phyloP scores from a whole-genome alignment of 2,329 filamentous ascomycete species.

The Delphinella strobiligena region DNA sequence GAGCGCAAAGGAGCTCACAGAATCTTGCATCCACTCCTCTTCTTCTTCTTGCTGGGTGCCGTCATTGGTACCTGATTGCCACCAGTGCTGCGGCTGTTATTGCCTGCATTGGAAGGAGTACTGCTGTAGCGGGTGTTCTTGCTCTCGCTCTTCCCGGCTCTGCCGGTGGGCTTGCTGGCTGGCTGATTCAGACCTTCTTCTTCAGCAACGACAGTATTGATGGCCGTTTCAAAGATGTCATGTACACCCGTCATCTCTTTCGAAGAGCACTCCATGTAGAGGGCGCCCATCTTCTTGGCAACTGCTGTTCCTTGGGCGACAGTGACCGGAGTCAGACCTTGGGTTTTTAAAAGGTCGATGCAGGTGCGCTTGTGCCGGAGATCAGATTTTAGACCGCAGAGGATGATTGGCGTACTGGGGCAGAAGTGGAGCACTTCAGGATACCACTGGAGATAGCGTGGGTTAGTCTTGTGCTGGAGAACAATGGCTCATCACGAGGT shows the following conservation, averaged over 20 bases:
- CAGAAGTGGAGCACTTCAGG: conserved; percentile 98
- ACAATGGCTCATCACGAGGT: no score
- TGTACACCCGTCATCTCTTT: conserved; percentile 95
- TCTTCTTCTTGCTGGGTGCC: conserved; percentile 50
- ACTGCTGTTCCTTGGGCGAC: conserved; percentile 79
- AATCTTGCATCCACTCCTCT: conserved; percentile 74
- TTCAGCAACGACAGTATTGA: conserved; percentile 77
- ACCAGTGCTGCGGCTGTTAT: conserved; percentile 19
- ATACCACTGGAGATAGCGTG: conserved; percentile 61
- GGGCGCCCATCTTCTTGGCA: conserved; percentile 83
- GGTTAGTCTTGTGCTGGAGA: conserved; percentile 3
- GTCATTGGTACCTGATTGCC: conserved; percentile 14
- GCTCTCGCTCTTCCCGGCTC: conserved; percentile 21
- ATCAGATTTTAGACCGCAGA: conserved; percentile 94
- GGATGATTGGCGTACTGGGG: conserved; percentile 88
- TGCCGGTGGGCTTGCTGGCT: conserved; percentile 28
- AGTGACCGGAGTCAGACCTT: conserved; percentile 90
- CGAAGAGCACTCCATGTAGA: conserved; percentile 97
- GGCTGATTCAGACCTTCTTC: conserved; percentile 28
- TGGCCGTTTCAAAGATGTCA: conserved; percentile 87
- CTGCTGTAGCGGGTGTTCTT: conserved; percentile 18
- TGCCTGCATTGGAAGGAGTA: no score
- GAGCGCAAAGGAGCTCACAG: conserved; percentile 36
- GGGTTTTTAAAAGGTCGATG: conserved; percentile 96
- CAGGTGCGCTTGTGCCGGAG: conserved; percentile 90